Base-by-base conservation (phyloP, 2,329 filamentous ascomycete genomes). In the Aspergillus puulaauensis region DNA sequence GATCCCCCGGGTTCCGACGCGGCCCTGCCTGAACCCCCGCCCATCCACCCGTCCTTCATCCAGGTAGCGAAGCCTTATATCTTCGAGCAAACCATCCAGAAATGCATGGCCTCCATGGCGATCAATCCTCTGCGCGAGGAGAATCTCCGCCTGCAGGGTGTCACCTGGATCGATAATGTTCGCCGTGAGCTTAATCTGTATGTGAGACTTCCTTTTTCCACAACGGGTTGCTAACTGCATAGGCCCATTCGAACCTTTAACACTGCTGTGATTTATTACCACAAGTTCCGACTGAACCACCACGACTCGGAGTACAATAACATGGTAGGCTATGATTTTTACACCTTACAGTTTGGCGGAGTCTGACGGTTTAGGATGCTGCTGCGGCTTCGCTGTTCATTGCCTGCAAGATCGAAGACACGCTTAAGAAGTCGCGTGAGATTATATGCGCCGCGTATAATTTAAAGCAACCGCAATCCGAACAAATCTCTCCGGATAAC, bases 371-470 rank as follows among this genome's bases (percentile, higher is more conserved):
- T n/a, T 41, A 91, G 73, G 93, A 98, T 71, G 93, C 91, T 2
- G 91, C 93, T 0, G 85, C 95, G 6, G 91, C 95, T 1, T 89
- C 91, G 23, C 80, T 99, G 8, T 93, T 98, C 69, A 90, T 93
- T 3, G 93, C 93, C 2, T 98, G 93, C 81, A 99, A 99, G 78
- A 92, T 96, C 46, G 95, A 99, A 75, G 95, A 99, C 74, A 99
- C 95, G 0, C 84, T 97, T 64, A 99, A 99, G 78, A 98, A 98
- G 79, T 96, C 91, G 3, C 87, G 86, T 57, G 95, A 99, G 62
- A 96, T 99, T 60, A 81, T 98, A 15, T 96, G 91, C 58, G 92
- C 93, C 1, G 89, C 91, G 23, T 91, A 93, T 76, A 97, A 96
- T 70, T 79, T 96, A 39, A 95, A 92, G 75, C 84, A 80, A 76